phyloP scores from a whole-genome alignment of 495 filamentous ascomycete genomes.

The Aspergillus taichungensis region DNA sequence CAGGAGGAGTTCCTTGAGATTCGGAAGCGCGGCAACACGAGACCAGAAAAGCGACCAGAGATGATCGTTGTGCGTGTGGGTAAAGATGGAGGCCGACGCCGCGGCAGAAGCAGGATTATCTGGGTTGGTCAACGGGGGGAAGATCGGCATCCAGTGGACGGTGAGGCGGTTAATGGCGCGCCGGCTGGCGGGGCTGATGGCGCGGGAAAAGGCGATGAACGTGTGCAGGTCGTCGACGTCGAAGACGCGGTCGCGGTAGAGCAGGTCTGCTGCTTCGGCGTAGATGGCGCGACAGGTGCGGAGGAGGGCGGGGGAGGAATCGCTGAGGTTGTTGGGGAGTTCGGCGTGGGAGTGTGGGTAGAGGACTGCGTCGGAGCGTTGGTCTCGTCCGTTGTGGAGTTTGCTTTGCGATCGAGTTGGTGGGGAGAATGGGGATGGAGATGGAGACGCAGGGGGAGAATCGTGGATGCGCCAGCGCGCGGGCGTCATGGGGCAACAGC shows the following conservation, averaged over 20 bases:
- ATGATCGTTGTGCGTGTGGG: slow-evolving; percentile 33
- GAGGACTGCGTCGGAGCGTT: slow-evolving; percentile 21
- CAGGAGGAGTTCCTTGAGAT: slow-evolving; percentile 16
- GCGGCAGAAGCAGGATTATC: not conserved
- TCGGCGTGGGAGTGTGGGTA: slow-evolving; percentile 32
- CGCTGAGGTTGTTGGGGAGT: slow-evolving; percentile 21
- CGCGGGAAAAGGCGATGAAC: slow-evolving; percentile 27
- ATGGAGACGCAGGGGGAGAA: slow-evolving; percentile 7
- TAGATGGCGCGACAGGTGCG: slow-evolving; percentile 35
- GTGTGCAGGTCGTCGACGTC: slow-evolving; percentile 37
- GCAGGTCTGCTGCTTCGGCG: slow-evolving; percentile 24
- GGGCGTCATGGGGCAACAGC: slow-evolving; percentile 29
- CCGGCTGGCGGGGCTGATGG: slow-evolving; percentile 11
- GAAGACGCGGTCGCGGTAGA: slow-evolving; percentile 24
- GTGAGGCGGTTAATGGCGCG: slow-evolving; percentile 16
- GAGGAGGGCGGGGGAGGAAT: slow-evolving; percentile 21
- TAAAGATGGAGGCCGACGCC: slow-evolving; percentile 21
- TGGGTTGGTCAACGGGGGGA: slow-evolving; percentile 28
- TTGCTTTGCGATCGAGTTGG: slow-evolving; percentile 4
- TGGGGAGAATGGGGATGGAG: not conserved
- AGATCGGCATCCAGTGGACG: slow-evolving; percentile 32
- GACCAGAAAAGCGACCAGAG: slow-evolving; percentile 32
- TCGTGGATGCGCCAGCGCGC: slow-evolving; percentile 30
- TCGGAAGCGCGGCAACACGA: slow-evolving; percentile 12
- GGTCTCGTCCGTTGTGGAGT: not conserved